Conservation (phyloP, 2,329 filamentous ascomycete species). For the Pyrenophora teres region DNA sequence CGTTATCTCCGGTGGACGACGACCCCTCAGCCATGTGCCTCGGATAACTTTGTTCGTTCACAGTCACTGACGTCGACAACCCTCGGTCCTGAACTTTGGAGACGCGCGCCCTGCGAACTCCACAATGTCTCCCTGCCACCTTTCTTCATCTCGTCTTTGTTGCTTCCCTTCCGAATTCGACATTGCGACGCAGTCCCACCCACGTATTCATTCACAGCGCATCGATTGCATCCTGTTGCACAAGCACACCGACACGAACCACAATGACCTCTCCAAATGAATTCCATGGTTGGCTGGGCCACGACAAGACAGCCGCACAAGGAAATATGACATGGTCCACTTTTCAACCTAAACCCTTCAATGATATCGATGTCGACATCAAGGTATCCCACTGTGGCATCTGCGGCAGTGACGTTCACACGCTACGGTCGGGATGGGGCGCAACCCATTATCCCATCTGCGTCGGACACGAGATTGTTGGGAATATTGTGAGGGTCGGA, state of each 20-base stretch:
- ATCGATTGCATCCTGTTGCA: not conserved
- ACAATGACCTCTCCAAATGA: slow-evolving; percentile 47
- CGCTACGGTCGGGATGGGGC: slow-evolving; percentile 50
- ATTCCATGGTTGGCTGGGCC: slow-evolving; percentile 64
- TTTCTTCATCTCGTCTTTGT: no score
- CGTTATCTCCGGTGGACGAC: not conserved
- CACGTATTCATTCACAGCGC: not conserved
- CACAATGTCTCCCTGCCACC: no score
- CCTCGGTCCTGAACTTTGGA: slow-evolving; percentile 10
- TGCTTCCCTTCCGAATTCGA: not conserved
- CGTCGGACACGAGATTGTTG: slow-evolving; percentile 52
- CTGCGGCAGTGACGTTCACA: slow-evolving; percentile 48
- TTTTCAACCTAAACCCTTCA: slow-evolving; percentile 52
- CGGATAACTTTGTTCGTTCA: slow-evolving; percentile 17
- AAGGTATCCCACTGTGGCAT: slow-evolving; percentile 42
- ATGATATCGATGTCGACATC: slow-evolving; percentile 42
- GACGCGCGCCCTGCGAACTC: not conserved
- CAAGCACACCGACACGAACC: not conserved
- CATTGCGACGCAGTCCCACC: not conserved
- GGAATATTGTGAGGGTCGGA: slow-evolving; percentile 46
- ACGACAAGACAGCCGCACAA: slow-evolving; percentile 54
- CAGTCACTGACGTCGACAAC: slow-evolving; percentile 13
- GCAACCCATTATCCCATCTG: slow-evolving; percentile 51
- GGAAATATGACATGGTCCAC: slow-evolving; percentile 61
- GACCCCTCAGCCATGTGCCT: slow-evolving; percentile 22